These are phyloP conservation scores for Cerioporus squamosus DNA, from an alignment of 1,284 basidiomycete genomes.

Conservation along the genomic window DNA sequence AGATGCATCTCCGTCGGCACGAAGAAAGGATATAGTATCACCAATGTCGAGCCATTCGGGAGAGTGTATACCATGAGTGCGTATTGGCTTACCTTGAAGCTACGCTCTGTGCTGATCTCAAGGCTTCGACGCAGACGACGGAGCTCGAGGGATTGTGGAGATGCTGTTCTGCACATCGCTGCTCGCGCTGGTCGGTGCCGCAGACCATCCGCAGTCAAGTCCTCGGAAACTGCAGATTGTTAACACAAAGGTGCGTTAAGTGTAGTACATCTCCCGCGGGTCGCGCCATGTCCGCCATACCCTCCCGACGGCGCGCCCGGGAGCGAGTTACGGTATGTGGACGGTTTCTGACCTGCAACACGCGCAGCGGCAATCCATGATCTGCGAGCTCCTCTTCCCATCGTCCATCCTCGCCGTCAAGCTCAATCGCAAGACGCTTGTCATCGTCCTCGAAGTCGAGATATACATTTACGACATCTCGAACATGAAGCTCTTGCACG, in stretches of 20 bases:
- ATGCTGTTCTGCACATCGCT: slow-evolving; percentile 99
- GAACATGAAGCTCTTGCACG: slow-evolving; percentile 97
- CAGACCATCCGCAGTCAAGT: slow-evolving; percentile 86
- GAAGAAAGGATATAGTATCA: slow-evolving; percentile 94
- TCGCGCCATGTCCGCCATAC: neutral
- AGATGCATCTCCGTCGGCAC: slow-evolving; percentile 70
- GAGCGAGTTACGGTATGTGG: neutral
- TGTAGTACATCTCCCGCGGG: neutral
- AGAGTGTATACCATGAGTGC: slow-evolving; percentile 93
- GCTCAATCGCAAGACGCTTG: slow-evolving; percentile 94
- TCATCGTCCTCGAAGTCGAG: slow-evolving; percentile 94
- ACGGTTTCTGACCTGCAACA: slow-evolving; percentile 1
- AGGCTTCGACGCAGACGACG: slow-evolving; percentile 65
- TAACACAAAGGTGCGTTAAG: slow-evolving; percentile 84
- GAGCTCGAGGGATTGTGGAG: slow-evolving; percentile 94
- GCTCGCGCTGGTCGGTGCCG: slow-evolving; percentile 94
- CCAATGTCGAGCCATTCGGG: slow-evolving; percentile 98
- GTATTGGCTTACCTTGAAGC: slow-evolving; percentile 34
- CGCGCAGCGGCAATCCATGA: slow-evolving; percentile 91
- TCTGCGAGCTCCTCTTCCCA: slow-evolving; percentile 97
- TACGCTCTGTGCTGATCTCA: neutral
- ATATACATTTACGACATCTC: slow-evolving; percentile 99
- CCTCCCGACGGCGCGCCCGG: neutral
- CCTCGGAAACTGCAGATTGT: slow-evolving; percentile 96
- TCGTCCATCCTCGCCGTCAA: slow-evolving; percentile 96